phyloP scores from a whole-genome alignment of 768 basidiomycete genomes.

The Lactarius tabidus region DNA sequence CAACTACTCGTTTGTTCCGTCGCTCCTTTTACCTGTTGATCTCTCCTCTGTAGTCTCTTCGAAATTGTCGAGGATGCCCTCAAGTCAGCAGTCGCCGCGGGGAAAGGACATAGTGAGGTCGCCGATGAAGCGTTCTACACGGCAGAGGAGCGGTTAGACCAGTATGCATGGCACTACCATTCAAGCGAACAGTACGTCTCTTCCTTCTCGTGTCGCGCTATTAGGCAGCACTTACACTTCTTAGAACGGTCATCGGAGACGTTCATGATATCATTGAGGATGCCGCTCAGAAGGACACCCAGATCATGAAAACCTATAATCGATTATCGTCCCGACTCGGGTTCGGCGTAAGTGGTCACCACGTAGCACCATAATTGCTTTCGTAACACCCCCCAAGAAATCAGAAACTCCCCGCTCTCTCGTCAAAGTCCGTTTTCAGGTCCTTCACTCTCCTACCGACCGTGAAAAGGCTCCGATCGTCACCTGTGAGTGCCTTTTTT shows the following conservation, averaged over 20 bases:
- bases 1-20: neutral
- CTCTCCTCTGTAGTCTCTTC: constrained; percentile 5
- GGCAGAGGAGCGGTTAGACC: constrained; percentile 18
- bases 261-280: constrained; percentile 23
- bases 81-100: constrained; percentile 15
- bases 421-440: constrained; percentile 19
- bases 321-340: constrained; percentile 19
- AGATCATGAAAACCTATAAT: constrained; percentile 19
- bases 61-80: constrained; percentile 20
- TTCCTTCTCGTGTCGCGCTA: neutral
- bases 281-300: constrained; percentile 21
- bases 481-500: constrained; percentile 8
- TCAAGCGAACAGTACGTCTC: constrained; percentile 16
- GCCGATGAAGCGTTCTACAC: constrained; percentile 19
- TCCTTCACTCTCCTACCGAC: constrained; percentile 17
- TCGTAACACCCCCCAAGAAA: constrained; percentile 7
- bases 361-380: neutral
- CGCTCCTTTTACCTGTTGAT: neutral
- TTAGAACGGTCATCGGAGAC: constrained; percentile 17
- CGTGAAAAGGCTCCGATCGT: constrained; percentile 15
- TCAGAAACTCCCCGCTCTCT: constrained; percentile 9
- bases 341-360: constrained; percentile 5
- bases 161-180: constrained; percentile 15
- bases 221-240: neutral
- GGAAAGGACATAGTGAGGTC: constrained; percentile 14